Conservation (phyloP, 2,329 filamentous ascomycete species). For the Eutypella sp. region DNA sequence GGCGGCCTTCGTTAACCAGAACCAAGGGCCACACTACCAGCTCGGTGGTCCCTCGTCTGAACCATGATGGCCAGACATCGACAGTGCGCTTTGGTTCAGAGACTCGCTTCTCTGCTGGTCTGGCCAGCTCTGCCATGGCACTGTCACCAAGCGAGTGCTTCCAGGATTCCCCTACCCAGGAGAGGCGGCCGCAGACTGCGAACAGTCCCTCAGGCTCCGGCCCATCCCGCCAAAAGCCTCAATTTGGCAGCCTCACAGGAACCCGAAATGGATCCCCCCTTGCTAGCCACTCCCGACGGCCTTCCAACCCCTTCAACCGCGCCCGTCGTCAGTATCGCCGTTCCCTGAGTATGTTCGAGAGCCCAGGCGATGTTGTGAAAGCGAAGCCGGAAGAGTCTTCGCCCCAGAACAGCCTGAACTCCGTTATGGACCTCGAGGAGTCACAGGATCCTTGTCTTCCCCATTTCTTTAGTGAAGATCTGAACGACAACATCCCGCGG, state of each 20-base stretch:
- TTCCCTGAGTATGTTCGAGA: constrained; percentile 97
- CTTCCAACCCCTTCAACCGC: constrained; percentile 65
- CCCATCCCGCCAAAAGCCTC: constrained; percentile 59
- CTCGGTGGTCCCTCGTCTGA: constrained; percentile 54
- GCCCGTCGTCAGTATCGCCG: constrained; percentile 86
- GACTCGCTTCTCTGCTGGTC: constrained; percentile 17
- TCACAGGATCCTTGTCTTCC: constrained; percentile 69
- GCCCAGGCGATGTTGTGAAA: constrained; percentile 82
- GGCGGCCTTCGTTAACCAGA: constrained; percentile 70
- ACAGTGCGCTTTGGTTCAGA: constrained; percentile 68
- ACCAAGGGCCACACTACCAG: constrained; percentile 71
- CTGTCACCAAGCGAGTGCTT: constrained; percentile 78
- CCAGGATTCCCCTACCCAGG: constrained; percentile 70
- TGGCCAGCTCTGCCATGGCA: constrained; percentile 48
- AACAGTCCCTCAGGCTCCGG: constrained; percentile 53
- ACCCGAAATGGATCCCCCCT: constrained; percentile 68
- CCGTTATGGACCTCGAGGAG: constrained; percentile 81
- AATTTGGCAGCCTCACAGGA: constrained; percentile 56
- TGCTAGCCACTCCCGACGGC: constrained; percentile 64
- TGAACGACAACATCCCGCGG: constrained; percentile 80
- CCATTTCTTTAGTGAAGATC: constrained; percentile 75
- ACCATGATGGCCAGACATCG: constrained; percentile 61
- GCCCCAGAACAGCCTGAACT: constrained; percentile 56
- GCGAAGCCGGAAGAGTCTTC: constrained; percentile 59
- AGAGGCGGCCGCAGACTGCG: constrained; percentile 57